These are phyloP conservation scores for Penicillium palitans DNA, from an alignment of 2,329 filamentous ascomycete genomes.

Conservation along the genomic window DNA sequence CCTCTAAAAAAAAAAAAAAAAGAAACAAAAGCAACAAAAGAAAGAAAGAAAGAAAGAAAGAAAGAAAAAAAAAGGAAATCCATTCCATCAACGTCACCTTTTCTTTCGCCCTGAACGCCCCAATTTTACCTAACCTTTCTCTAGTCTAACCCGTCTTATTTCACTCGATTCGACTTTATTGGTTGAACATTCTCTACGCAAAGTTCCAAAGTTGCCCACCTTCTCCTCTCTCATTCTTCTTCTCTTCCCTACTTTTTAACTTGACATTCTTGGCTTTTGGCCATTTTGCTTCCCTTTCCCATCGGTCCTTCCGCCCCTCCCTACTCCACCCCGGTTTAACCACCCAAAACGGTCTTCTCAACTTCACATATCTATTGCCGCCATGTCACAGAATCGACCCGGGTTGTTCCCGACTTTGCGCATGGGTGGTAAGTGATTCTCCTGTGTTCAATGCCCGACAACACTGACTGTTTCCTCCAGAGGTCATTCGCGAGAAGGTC, in stretches of 20 bases:
- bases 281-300: conserved; percentile 34
- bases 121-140: conserved; percentile 22
- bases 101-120: conserved; percentile 15
- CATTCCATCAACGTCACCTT: conserved; percentile 12
- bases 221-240: conserved; percentile 20
- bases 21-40: not conserved
- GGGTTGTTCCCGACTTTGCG: conserved; percentile 84
- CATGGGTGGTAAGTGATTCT: conserved; percentile 82
- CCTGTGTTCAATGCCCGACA: conserved; percentile 22
- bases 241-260: conserved; percentile 23
- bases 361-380: conserved; percentile 28
- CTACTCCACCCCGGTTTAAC: conserved; percentile 32
- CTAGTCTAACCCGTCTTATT: conserved; percentile 20
- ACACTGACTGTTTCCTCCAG: conserved; percentile 49
- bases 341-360: conserved; percentile 57
- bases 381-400: conserved; percentile 89
- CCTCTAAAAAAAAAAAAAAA: not conserved
- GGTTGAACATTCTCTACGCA: conserved; percentile 22
- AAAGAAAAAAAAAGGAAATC: not conserved
- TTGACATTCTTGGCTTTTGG: conserved; percentile 33
- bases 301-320: conserved; percentile 40
- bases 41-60: not conserved
- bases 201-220: conserved; percentile 22
- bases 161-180: conserved; percentile 16
- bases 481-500: conserved; percentile 97